A percentile compares a stretch with the other conserved stretches of the same genome.
Evolutionary conservation across 2,329 filamentous ascomycete species (phyloP).

Genomic region (Trichophyton benhamiae): DNA sequence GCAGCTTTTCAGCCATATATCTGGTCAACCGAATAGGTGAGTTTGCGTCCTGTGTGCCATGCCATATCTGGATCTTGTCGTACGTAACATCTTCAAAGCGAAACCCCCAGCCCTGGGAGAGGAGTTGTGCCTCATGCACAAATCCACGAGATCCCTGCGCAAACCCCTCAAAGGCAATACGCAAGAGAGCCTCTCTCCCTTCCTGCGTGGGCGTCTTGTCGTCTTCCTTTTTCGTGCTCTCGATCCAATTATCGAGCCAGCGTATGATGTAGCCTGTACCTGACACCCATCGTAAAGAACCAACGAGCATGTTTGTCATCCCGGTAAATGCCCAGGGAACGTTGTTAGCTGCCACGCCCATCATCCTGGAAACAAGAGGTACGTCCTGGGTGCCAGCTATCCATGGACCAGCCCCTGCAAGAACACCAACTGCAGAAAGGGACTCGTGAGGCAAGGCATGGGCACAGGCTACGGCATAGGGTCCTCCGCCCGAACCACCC

Average conservation of each 20-base stretch:
- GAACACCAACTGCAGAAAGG: slow-evolving; percentile 28
- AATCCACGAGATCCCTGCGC: slow-evolving; percentile 17
- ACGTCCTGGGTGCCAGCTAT: slow-evolving; percentile 17
- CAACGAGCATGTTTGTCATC: background rate
- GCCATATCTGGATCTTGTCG: slow-evolving; percentile 18
- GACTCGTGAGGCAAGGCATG: slow-evolving; percentile 23
- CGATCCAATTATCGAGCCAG: background rate
- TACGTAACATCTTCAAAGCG: slow-evolving; percentile 18
- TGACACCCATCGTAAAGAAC: slow-evolving; percentile 12
- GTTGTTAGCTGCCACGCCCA: slow-evolving; percentile 14
- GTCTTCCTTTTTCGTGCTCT: background rate
- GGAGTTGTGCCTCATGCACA: slow-evolving; percentile 19
- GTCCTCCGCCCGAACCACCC: slow-evolving; percentile 37
- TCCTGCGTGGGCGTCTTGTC: slow-evolving; percentile 11
- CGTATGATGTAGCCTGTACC: background rate
- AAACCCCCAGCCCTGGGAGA: slow-evolving; percentile 22
- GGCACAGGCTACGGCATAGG: slow-evolving; percentile 38
- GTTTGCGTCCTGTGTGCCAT: slow-evolving; percentile 21
- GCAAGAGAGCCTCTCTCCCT: background rate
- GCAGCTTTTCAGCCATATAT: slow-evolving; percentile 28
- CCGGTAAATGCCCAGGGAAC: background rate
- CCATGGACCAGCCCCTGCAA: slow-evolving; percentile 29
- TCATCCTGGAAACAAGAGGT: slow-evolving; percentile 14
- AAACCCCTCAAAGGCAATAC: slow-evolving; percentile 19
- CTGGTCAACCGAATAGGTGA: slow-evolving; percentile 23